Percentiles rank a stretch among this genome's conserved stretches.
Conservation (phyloP, 2,329 filamentous ascomycete species). For the Pyricularia sp. region DNA sequence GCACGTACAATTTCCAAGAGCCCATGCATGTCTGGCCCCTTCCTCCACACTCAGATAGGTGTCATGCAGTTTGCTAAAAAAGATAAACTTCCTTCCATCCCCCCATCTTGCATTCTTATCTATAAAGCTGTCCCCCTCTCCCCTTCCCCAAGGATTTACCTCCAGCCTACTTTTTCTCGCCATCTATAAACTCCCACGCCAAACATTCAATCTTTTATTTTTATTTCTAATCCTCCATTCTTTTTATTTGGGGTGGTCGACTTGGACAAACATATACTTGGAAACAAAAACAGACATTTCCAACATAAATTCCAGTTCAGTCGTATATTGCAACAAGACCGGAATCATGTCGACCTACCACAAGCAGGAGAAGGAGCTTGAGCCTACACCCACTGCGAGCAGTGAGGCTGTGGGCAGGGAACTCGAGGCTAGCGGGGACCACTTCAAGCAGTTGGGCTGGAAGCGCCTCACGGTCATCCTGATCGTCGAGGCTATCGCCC, state of each 20-base stretch:
- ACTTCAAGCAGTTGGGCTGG: constrained; percentile 46
- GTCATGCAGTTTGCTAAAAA: neutral
- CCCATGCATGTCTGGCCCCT: neutral
- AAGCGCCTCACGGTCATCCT: constrained; percentile 45
- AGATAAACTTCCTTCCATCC: neutral
- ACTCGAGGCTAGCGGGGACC: constrained; percentile 25
- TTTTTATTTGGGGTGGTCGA: neutral
- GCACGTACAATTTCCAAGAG: neutral
- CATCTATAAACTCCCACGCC: neutral
- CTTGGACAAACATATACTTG: neutral
- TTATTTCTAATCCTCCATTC: neutral
- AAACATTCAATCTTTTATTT: neutral
- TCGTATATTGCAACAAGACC: neutral
- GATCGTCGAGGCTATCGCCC: constrained; percentile 47
- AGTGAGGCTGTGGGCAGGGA: constrained; percentile 9
- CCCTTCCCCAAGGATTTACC: neutral
- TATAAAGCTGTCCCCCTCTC: neutral
- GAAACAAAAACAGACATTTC: neutral
- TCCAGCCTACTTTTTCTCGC: neutral
- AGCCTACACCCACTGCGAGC: neutral
- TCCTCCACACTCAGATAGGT: neutral
- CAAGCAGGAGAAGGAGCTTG: neutral
- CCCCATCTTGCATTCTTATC: neutral
- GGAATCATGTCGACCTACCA: neutral
- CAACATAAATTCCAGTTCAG: neutral